phyloP scores from a whole-genome alignment of 2,329 filamentous ascomycete species.

The Pyricularia pennisetigena region DNA sequence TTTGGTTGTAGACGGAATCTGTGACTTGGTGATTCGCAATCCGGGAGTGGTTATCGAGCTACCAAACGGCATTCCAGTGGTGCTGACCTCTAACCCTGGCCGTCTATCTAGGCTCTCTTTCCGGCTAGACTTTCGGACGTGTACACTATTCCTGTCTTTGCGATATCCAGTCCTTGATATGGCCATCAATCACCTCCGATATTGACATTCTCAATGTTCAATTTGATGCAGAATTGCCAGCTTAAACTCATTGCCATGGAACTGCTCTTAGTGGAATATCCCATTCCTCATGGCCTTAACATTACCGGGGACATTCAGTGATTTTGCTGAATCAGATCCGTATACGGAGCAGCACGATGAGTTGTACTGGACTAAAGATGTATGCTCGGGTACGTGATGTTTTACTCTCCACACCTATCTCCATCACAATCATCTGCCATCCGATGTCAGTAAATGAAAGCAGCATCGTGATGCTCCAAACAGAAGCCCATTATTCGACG shows the following conservation, averaged over 20 bases:
- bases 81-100: not conserved
- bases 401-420: not conserved
- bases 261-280: not conserved
- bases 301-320: not conserved
- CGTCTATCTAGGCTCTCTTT: too few relatives aligned
- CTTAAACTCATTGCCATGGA: not conserved
- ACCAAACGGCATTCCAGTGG: not conserved
- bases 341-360: too few relatives aligned
- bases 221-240: not conserved
- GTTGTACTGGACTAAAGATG: not conserved
- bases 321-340: too few relatives aligned
- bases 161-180: too few relatives aligned
- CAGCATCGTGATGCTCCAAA: not conserved
- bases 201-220: too few relatives aligned
- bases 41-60: not conserved
- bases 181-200: too few relatives aligned
- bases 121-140: too few relatives aligned
- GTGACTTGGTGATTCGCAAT: not conserved
- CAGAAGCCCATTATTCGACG: not conserved
- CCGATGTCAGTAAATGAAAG: not conserved
- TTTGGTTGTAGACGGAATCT: not conserved
- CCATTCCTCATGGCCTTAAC: not conserved
- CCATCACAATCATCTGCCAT: not conserved
- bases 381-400: not conserved
- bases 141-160: too few relatives aligned